Percentiles rank a stretch among this genome's conserved stretches.
Conservation (phyloP, 2,329 filamentous ascomycete genomes). For the Sarocladium kiliense region DNA sequence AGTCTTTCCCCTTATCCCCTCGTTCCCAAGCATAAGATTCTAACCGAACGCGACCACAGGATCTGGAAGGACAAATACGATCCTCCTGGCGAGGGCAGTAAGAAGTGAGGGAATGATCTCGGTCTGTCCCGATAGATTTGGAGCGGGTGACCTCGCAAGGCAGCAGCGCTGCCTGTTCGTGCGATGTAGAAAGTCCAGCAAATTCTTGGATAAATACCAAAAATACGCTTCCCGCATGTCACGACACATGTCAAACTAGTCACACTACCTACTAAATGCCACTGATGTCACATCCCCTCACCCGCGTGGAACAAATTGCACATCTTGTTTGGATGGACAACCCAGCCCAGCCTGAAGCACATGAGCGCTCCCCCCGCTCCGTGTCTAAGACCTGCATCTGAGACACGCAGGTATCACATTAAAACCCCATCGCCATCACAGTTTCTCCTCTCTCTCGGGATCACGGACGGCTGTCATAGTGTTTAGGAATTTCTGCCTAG, state of each 20-base stretch:
- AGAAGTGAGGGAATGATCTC: constrained; percentile 22
- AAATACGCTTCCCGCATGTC: too few relatives aligned
- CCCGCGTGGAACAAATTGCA: too few relatives aligned
- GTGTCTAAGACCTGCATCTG: constrained; percentile 3
- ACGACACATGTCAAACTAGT: neutral
- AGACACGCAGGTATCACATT: constrained; percentile 2
- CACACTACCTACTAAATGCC: too few relatives aligned
- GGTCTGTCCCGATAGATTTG: neutral
- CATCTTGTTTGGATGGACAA: too few relatives aligned
- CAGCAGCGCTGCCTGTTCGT: too few relatives aligned
- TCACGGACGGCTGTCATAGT: too few relatives aligned
- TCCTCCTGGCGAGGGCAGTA: constrained; percentile 33
- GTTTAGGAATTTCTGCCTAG: too few relatives aligned
- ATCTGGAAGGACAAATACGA: constrained; percentile 98
- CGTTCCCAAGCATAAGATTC: too few relatives aligned
- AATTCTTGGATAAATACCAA: too few relatives aligned
- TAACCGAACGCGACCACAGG: constrained; percentile 47
- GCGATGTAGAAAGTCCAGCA: too few relatives aligned
- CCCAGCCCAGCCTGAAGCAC: neutral
- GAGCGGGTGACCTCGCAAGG: too few relatives aligned
- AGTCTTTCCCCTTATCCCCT: constrained; percentile 33
- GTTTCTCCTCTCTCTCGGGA: neutral
- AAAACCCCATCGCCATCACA: neutral
- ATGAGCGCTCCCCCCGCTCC: neutral
- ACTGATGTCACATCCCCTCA: neutral